Conservation (phyloP, 1,284 basidiomycete genomes). For the Fomitopsis pinicola region DNA sequence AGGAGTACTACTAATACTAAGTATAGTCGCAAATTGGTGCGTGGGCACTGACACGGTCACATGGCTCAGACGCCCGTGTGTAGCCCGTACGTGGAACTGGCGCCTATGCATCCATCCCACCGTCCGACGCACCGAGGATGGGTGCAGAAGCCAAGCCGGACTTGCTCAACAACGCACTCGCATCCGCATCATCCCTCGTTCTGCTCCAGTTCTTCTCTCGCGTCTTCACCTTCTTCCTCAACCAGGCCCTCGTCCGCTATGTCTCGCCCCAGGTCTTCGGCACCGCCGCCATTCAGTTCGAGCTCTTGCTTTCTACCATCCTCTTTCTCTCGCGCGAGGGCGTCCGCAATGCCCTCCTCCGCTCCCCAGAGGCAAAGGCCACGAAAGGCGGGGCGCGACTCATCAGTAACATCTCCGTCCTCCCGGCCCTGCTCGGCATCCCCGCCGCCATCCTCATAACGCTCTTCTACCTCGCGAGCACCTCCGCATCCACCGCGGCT, state of each 20-base stretch:
- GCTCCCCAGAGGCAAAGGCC: conserved; percentile 21
- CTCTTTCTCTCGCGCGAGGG: conserved; percentile 92
- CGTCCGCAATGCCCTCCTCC: conserved; percentile 77
- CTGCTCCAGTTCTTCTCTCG: conserved; percentile 84
- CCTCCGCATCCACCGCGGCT: conserved; percentile 23
- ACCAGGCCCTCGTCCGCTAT: conserved; percentile 83
- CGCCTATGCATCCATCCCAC: not conserved
- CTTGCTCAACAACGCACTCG: conserved; percentile 30
- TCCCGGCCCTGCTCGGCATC: conserved; percentile 28
- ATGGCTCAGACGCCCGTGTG: not conserved
- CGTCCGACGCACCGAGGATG: not conserved
- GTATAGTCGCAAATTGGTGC: too few relatives aligned
- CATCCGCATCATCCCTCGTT: conserved; percentile 78
- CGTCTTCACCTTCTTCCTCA: conserved; percentile 82
- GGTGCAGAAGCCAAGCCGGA: not conserved
- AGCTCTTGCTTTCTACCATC: conserved; percentile 83
- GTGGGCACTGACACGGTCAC: not conserved
- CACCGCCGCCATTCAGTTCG: conserved; percentile 83
- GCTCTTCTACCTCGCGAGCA: conserved; percentile 24
- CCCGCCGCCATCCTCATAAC: conserved; percentile 26
- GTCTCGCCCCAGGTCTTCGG: conserved; percentile 86
- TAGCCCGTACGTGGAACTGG: not conserved
- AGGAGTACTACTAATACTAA: not conserved
- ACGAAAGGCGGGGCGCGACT: conserved; percentile 7
- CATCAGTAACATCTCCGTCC: conserved; percentile 27